phyloP scores from a whole-genome alignment of 805 yeast genomes.

The Candida mattraensis region DNA sequence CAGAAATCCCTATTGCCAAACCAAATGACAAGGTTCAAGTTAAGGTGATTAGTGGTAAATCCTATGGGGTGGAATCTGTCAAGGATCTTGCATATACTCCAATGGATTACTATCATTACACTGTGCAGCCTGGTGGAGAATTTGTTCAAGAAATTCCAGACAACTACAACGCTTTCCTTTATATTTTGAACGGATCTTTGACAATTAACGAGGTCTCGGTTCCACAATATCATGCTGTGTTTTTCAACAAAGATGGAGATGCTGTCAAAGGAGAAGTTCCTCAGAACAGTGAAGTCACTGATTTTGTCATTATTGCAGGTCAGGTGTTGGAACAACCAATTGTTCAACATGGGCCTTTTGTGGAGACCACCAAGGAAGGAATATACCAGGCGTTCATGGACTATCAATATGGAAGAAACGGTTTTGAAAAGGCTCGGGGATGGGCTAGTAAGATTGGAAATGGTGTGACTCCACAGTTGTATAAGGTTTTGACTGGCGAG shows the following conservation, averaged over 20 bases:
- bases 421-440: conserved; percentile 63
- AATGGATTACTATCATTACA: conserved; percentile 67
- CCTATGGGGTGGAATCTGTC: conserved; percentile 73
- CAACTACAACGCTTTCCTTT: conserved; percentile 68
- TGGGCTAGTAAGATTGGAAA: conserved; percentile 51
- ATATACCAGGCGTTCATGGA: conserved; percentile 70
- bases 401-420: conserved; percentile 67
- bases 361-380: conserved; percentile 65
- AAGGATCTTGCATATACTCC: conserved; percentile 83
- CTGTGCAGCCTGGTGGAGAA: conserved; percentile 61
- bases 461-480: conserved; percentile 32
- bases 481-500: conserved; percentile 26
- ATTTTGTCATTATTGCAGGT: conserved; percentile 78
- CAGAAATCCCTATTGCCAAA: conserved; percentile 68
- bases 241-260: conserved; percentile 72
- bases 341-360: conserved; percentile 91
- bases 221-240: conserved; percentile 50
- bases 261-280: conserved; percentile 53
- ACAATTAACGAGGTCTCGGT: conserved; percentile 43
- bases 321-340: conserved; percentile 68
- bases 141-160: conserved; percentile 59
- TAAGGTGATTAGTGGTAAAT: conserved; percentile 73
- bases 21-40: conserved; percentile 65
- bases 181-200: conserved; percentile 62
- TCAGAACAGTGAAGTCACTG: conserved; percentile 46